Evolutionary conservation across 1,284 basidiomycete genomes (phyloP).

Genomic region (Heliocybe sulcata): DNA sequence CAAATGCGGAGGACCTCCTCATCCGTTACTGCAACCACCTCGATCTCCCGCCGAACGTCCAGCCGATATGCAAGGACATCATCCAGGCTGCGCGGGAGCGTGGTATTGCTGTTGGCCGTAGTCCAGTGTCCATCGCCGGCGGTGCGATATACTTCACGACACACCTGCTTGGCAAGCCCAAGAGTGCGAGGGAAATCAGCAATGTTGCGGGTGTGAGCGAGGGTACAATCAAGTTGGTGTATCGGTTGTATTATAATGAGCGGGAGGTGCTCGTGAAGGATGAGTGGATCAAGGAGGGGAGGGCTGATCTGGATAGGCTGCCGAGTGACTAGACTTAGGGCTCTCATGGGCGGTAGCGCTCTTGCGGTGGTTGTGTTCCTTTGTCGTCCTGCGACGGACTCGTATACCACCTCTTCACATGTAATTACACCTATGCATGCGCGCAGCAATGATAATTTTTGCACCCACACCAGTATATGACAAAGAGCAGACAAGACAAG

Average conservation of each 20-base stretch:
- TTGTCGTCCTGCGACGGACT: constrained; percentile 10
- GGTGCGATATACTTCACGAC: constrained; percentile 94
- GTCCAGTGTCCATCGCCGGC: constrained; percentile 93
- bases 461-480: constrained; percentile 8
- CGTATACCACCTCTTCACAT: constrained; percentile 1
- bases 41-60: constrained; percentile 78
- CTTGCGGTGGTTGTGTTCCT: too few relatives aligned
- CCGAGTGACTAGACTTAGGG: constrained; percentile 18
- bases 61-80: constrained; percentile 81
- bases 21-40: constrained; percentile 95
- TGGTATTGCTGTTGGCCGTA: constrained; percentile 88
- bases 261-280: constrained; percentile 73
- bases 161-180: constrained; percentile 68
- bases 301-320: constrained; percentile 49
- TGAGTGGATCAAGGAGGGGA: constrained; percentile 76
- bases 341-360: too few relatives aligned
- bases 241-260: constrained; percentile 62
- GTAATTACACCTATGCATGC: constrained; percentile 2
- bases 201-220: constrained; percentile 97
- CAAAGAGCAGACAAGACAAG: neutral
- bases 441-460: constrained; percentile 4
- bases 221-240: constrained; percentile 90
- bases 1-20: constrained; percentile 79
- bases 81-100: constrained; percentile 77
- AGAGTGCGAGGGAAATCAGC: constrained; percentile 82